Evolutionary conservation across 2,329 filamentous ascomycete genomes (phyloP), one percentile per base, ranked within the genome.

Genomic region (Colletotrichum liaoningense): DNA sequence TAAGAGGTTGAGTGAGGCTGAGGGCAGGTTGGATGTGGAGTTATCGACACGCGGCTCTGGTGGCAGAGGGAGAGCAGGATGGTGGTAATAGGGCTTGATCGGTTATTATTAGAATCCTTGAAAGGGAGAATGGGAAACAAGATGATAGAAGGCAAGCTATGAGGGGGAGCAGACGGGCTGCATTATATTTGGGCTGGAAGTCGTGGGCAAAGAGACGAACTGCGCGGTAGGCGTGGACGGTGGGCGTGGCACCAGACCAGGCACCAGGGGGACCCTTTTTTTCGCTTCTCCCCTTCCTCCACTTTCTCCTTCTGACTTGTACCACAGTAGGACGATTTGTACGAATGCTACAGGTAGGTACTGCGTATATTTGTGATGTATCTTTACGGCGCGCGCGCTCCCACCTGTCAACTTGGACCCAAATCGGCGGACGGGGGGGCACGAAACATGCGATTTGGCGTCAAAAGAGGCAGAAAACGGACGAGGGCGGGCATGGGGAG

Each of bases 371-470:
- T 3, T 42, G n/a, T 49, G 42, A 55, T 33, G 60, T 63, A 35
- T 54, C 60, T 28, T 14, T 8, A n/a, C 16, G 42, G 19, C 19
- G 42, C 42, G 42, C 42, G 28, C 28, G n/a, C 26, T 33, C 28
- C 49, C 28, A 70, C 58, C 70, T 65, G 30, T 69, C 64, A 54
- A 54, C 46, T 35, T 54, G 46, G 57, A 46, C 56, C 60, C 56
- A 57, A 71, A 49, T 46, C 56, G 42, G 60, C 63, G 71, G 67
- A 30, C 54, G 28, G 56, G 57, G 57, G 70, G 35, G 46, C 35
- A 52, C 62, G 49, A 70, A 74, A 72, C 73, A 69, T 74, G 69
- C 73, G 73, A 74, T 65, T 73, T 73, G 65, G 62, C 70, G 70
- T 73, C 73, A 68, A 67, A 65, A 73, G 69, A 49, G 33, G 57